These are phyloP conservation scores for Mortierella hygrophila DNA, from an alignment of 192 early-diverging fungal genomes.

Conservation along the genomic window DNA sequence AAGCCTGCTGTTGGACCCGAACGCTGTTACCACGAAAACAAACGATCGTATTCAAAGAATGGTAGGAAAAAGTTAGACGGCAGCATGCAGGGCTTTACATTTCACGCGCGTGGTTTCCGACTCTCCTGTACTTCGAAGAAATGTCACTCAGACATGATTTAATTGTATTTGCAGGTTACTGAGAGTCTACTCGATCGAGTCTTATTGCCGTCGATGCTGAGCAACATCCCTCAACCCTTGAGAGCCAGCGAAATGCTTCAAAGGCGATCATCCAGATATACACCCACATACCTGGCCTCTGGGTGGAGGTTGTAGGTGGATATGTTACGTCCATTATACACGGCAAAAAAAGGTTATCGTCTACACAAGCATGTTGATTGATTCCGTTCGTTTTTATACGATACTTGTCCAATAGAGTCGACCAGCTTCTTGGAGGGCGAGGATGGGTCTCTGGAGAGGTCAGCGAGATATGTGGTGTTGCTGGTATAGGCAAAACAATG, in stretches of 20 bases:
- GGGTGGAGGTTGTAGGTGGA: constrained; percentile 27
- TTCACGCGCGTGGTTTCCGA: background rate
- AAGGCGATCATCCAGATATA: background rate
- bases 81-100: background rate
- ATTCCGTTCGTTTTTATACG: no score
- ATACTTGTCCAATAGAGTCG: constrained; percentile 5
- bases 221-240: constrained; percentile 8
- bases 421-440: constrained; percentile 27
- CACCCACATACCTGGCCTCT: background rate
- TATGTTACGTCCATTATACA: background rate
- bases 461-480: constrained; percentile 34
- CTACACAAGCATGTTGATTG: background rate
- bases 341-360: background rate
- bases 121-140: background rate
- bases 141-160: background rate
- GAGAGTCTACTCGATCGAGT: constrained; percentile 39
- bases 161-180: constrained; percentile 6
- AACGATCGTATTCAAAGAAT: constrained; percentile 24
- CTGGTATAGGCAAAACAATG: constrained; percentile 27
- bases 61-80: background rate
- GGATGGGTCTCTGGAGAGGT: constrained; percentile 37
- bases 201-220: constrained; percentile 25
- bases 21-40: constrained; percentile 32
- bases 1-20: constrained; percentile 42
- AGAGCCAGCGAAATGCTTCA: constrained; percentile 19